Base-by-base conservation (phyloP, 306 rosid genomes). In the Cicer yamashitae region DNA sequence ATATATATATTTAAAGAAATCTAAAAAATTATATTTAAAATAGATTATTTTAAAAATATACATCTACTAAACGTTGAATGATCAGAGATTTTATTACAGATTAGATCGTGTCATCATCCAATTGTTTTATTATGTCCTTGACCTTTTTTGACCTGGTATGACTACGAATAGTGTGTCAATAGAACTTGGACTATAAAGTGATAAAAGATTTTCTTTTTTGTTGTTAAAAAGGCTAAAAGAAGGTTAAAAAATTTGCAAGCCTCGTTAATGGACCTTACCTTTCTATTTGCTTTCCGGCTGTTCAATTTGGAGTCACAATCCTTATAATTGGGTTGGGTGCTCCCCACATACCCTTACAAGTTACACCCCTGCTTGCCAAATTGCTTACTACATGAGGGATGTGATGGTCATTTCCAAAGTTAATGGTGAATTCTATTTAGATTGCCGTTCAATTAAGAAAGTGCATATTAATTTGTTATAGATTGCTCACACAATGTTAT, bases 271-370 rank as follows among this genome's bases (percentile, higher is more conserved):
- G 40, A 8, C 43, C 70, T 68, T 30, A 18, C 10, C 50, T 14
- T 75, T 69, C 25, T 65, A 34, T 74, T 58, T 71, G 11, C 54
- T 73, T 65, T 45, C 69, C n/a, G 57, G 68, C 70, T 65, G 51
- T 74, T 30, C 44, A 53, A 67, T 80, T 74, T 10, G 65, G 44
- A 52, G 56, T 41, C 70, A 66, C 37, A 73, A 56, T 80, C 79
- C 83, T 73, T 66, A 64, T 76, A 51, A 52, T 65, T 65, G 65
- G 79, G 8, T 64, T 17, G 45, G 45, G 38, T 74, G 79, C 71
- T 13, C 66, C 62, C 61, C 61, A 56, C 67, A 22, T 6, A 17
- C 20, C 64, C 34, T 10, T 41, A 30, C 46, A 44, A 7, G 3
- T n/a, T 12, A 4, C 10, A 7, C 57, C 20, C 34, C 3, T 3